Evolutionary conservation across 139 green algal species (phyloP).

Genomic region (Coccomyxa sp.): DNA sequence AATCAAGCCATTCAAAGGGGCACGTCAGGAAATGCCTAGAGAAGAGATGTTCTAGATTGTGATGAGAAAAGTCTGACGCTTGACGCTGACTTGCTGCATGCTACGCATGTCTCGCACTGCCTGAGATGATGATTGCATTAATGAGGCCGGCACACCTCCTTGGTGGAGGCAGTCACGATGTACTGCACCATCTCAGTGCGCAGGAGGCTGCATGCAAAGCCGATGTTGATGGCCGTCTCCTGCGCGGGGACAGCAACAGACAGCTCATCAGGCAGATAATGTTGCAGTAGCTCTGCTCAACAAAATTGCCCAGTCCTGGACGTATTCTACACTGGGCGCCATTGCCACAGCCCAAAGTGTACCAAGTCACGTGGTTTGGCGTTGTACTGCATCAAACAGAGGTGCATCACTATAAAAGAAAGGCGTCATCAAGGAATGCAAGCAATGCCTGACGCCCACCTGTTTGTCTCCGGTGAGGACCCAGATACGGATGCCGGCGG

Average conservation of each 20-base stretch:
- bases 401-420: neutral
- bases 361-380: neutral
- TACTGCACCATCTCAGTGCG: conserved; percentile 54
- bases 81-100: too few relatives aligned
- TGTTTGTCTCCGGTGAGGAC: conserved; percentile 68
- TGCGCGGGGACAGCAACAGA: neutral
- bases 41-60: too few relatives aligned
- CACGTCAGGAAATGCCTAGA: too few relatives aligned
- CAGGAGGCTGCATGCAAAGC: conserved; percentile 55
- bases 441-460: neutral
- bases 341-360: neutral
- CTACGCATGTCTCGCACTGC: too few relatives aligned
- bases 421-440: neutral
- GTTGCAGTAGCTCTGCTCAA: too few relatives aligned
- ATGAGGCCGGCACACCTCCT: neutral
- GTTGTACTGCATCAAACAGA: neutral
- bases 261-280: too few relatives aligned
- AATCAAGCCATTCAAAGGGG: too few relatives aligned
- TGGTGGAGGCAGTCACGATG: conserved; percentile 24
- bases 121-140: too few relatives aligned
- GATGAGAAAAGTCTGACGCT: too few relatives aligned
- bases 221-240: conserved; percentile 71
- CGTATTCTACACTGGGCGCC: neutral
- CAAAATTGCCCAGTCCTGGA: too few relatives aligned
- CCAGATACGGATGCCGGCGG: conserved; percentile 56